These are phyloP conservation scores for Pestalotiopsis sp. DNA, from an alignment of 2,329 filamentous ascomycete species.

Conservation along the genomic window DNA sequence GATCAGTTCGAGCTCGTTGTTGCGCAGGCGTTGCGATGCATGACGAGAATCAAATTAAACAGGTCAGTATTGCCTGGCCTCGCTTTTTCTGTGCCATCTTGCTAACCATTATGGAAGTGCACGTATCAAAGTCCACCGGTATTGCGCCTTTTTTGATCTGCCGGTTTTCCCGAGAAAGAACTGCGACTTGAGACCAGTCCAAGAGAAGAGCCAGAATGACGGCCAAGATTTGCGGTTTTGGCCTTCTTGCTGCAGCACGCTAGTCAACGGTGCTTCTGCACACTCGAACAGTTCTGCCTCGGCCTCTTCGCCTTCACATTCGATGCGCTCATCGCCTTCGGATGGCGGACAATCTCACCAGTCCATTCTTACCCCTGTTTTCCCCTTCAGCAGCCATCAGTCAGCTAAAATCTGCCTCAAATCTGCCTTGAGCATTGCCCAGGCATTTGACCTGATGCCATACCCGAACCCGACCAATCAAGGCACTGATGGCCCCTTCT, in stretches of 20 bases:
- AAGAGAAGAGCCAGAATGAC: constrained; percentile 21
- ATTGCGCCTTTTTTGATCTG: constrained; percentile 52
- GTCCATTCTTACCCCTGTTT: constrained; percentile 21
- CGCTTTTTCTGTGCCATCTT: neutral
- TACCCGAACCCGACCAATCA: constrained; percentile 45
- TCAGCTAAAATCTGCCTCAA: constrained; percentile 53
- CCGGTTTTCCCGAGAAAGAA: constrained; percentile 52
- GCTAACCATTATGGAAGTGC: constrained; percentile 36
- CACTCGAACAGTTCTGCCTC: constrained; percentile 25
- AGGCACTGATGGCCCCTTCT: constrained; percentile 34
- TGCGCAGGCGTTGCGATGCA: constrained; percentile 45
- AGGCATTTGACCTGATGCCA: constrained; percentile 46
- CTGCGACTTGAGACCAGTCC: constrained; percentile 46
- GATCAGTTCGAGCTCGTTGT: constrained; percentile 43
- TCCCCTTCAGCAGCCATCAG: constrained; percentile 48
- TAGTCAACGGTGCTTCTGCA: constrained; percentile 25
- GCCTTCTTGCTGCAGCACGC: constrained; percentile 37
- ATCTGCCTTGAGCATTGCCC: constrained; percentile 49
- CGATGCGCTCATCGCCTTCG: constrained; percentile 28
- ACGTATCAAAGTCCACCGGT: constrained; percentile 54
- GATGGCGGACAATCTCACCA: constrained; percentile 16
- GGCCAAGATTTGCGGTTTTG: constrained; percentile 33
- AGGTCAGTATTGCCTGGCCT: constrained; percentile 34
- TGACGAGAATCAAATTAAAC: constrained; percentile 53
- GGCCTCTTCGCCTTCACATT: constrained; percentile 31